A percentile compares a stretch with the other conserved stretches of the same genome.
Evolutionary conservation across 345 rosid species (phyloP).

Genomic region (Bretschneidera sinensis): DNA sequence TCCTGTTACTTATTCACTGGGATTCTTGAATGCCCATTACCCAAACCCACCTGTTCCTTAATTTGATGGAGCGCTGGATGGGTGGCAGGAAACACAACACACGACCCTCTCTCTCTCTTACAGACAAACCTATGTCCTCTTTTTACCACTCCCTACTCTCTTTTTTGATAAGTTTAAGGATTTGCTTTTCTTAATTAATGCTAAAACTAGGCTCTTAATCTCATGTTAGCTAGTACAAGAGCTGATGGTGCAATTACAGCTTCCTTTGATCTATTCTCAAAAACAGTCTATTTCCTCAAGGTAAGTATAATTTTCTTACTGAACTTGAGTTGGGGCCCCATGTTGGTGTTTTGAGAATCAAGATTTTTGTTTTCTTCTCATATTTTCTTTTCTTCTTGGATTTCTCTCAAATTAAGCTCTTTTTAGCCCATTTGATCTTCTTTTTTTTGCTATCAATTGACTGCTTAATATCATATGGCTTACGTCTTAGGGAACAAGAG

Average conservation of each 20-base stretch:
- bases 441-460: constrained; percentile 14
- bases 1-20: neutral
- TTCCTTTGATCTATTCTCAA: neutral
- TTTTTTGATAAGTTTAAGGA: too few species aligned
- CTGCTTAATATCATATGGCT: constrained; percentile 24
- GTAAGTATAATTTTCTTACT: constrained; percentile 11
- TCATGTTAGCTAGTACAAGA: too few species aligned
- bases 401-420: constrained; percentile 9
- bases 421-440: constrained; percentile 1
- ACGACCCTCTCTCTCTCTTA: neutral
- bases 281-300: constrained; percentile 18
- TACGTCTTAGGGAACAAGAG: constrained; percentile 20
- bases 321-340: constrained; percentile 17
- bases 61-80: constrained; percentile 20
- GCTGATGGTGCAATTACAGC: constrained; percentile 8
- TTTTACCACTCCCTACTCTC: neutral
- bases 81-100: constrained; percentile 29
- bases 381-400: neutral
- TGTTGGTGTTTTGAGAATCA: constrained; percentile 11
- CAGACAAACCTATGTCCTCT: neutral
- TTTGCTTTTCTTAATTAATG: neutral
- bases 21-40: constrained; percentile 5
- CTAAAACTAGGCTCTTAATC: neutral
- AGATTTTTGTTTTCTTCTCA: constrained; percentile 1
- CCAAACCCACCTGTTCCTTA: constrained; percentile 25